Conservation (phyloP, 1,284 basidiomycete species). For the Leccinum fallax region DNA sequence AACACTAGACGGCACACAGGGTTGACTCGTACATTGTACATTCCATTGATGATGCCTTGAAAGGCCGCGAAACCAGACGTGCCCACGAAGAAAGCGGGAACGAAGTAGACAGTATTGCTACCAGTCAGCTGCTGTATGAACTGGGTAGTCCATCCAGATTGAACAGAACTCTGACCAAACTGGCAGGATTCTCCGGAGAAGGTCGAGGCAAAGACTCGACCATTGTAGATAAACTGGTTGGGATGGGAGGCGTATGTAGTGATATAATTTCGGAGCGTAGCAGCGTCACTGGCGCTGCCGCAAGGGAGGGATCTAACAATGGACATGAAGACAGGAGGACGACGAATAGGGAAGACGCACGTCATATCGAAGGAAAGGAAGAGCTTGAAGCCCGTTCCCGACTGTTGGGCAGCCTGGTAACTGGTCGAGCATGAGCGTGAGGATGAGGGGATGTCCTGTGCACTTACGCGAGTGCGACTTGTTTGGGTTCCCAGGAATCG, state of each 20-base stretch:
- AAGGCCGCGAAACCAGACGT: constrained; percentile 53
- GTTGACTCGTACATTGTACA: constrained; percentile 52
- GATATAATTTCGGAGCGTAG: constrained; percentile 61
- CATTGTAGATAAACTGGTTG: constrained; percentile 63
- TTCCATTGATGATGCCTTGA: constrained; percentile 55
- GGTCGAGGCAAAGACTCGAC: constrained; percentile 70
- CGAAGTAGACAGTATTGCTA: constrained; percentile 56
- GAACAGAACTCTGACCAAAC: constrained; percentile 60
- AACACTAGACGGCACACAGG: background rate
- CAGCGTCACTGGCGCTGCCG: constrained; percentile 51
- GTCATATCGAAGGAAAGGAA: constrained; percentile 85
- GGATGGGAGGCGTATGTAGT: constrained; percentile 58
- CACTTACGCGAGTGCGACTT: constrained; percentile 68
- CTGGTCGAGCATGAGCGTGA: constrained; percentile 16
- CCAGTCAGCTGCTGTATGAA: constrained; percentile 53
- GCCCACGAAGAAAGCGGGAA: constrained; percentile 68
- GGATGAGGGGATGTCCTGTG: background rate
- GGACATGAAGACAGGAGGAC: constrained; percentile 4
- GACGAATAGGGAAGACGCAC: constrained; percentile 37
- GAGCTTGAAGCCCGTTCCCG: constrained; percentile 67
- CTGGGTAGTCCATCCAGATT: constrained; percentile 59
- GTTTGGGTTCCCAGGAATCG: constrained; percentile 66
- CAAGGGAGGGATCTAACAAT: constrained; percentile 57
- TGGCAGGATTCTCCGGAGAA: constrained; percentile 78
- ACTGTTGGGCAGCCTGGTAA: constrained; percentile 57